Evolutionary conservation across 305 asterid species (phyloP).

Genomic region (Solanum hybrid): DNA sequence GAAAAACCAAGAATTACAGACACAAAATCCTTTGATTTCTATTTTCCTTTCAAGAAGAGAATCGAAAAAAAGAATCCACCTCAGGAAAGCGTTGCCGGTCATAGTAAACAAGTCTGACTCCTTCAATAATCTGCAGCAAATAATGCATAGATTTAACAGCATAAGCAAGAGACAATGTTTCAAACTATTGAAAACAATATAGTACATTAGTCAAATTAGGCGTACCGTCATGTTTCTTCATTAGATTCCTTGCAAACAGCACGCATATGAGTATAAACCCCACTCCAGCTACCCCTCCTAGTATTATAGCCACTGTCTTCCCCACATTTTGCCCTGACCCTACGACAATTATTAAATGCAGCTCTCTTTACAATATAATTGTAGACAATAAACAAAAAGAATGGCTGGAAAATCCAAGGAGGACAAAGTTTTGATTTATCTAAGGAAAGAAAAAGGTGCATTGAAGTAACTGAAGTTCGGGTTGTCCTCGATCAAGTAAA

Average conservation of each 20-base stretch:
- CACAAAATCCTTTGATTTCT: background rate
- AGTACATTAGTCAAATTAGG: background rate
- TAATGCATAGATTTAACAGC: background rate
- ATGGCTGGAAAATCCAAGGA: constrained; percentile 36
- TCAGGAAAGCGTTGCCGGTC: constrained; percentile 10
- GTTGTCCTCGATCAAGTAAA: background rate
- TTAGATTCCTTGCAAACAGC: constrained; percentile 58
- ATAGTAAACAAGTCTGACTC: constrained; percentile 17
- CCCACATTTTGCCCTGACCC: constrained; percentile 66
- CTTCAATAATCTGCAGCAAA: constrained; percentile 59
- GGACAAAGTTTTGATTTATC: constrained; percentile 39
- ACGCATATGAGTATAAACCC: constrained; percentile 65
- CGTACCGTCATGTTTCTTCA: constrained; percentile 77
- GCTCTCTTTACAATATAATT: constrained; percentile 11
- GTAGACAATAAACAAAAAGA: constrained; percentile 17
- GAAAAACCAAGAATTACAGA: background rate
- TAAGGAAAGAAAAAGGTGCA: background rate
- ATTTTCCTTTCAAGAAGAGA: constrained; percentile 10
- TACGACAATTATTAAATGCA: constrained; percentile 26
- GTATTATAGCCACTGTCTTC: constrained; percentile 75
- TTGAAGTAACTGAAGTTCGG: background rate
- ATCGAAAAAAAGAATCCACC: constrained; percentile 19
- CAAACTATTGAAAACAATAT: background rate
- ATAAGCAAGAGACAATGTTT: constrained; percentile 1
- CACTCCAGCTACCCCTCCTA: constrained; percentile 89